phyloP scores from a whole-genome alignment of 768 basidiomycete species.

The Trametes cubensis region DNA sequence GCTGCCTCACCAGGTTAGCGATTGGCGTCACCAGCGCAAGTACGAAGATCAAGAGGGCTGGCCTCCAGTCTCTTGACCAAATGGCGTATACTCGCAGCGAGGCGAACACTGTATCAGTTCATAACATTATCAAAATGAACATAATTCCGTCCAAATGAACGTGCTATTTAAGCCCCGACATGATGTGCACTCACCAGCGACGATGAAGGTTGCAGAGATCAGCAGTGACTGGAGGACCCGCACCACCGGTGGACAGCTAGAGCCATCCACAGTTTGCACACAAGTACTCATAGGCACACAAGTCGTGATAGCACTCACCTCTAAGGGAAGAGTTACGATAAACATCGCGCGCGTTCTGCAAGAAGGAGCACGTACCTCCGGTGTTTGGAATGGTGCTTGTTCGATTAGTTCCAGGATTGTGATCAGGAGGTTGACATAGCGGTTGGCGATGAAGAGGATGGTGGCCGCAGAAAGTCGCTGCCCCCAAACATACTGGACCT shows the following conservation, averaged over 20 bases:
- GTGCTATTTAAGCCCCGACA: no score
- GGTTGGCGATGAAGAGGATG: slow-evolving; percentile 24
- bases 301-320: not conserved
- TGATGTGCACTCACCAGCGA: slow-evolving; percentile 13
- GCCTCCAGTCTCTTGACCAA: slow-evolving; percentile 26
- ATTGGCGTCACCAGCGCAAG: slow-evolving; percentile 23
- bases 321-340: not conserved
- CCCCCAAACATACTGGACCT: slow-evolving; percentile 26
- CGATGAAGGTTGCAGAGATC: slow-evolving; percentile 12
- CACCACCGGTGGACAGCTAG: slow-evolving; percentile 22
- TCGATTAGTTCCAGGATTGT: slow-evolving; percentile 24
- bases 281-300: not conserved
- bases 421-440: slow-evolving; percentile 27
- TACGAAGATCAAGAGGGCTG: slow-evolving; percentile 21
- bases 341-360: no score
- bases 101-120: slow-evolving; percentile 19
- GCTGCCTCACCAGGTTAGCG: slow-evolving; percentile 19
- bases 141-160: no score
- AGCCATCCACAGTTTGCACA: not conserved
- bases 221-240: slow-evolving; percentile 21
- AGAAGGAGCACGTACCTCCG: slow-evolving; percentile 43
- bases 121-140: no score
- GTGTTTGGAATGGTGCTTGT: slow-evolving; percentile 39
- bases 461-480: slow-evolving; percentile 18
- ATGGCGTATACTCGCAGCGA: slow-evolving; percentile 26